These are phyloP conservation scores for Hymenotorrendiella dingleyae DNA, from an alignment of 2,329 filamentous ascomycete genomes.

Conservation along the genomic window DNA sequence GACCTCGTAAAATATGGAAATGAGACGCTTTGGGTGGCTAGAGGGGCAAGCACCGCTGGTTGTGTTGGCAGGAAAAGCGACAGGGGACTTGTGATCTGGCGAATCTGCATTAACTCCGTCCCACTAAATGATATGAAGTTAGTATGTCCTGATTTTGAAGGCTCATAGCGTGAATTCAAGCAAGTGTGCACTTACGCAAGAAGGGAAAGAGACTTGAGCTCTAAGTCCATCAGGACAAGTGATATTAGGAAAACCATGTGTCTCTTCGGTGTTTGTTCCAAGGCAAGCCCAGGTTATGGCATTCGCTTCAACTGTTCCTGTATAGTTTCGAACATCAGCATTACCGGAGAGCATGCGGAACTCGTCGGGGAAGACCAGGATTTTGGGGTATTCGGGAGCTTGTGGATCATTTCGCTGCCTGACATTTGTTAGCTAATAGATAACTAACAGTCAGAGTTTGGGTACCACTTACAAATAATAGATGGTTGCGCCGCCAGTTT, in stretches of 20 bases:
- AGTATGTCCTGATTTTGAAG: neutral
- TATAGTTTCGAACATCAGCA: conserved; percentile 44
- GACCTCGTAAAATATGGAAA: conserved; percentile 56
- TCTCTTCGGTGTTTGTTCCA: conserved; percentile 39
- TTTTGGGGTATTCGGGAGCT: conserved; percentile 36
- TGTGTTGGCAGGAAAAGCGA: conserved; percentile 43
- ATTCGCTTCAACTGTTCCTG: conserved; percentile 37
- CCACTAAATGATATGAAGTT: too few relatives aligned
- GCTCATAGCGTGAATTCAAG: too few relatives aligned
- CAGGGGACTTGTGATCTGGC: conserved; percentile 49
- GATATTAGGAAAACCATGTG: conserved; percentile 45
- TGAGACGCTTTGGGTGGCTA: conserved; percentile 46
- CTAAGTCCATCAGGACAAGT: conserved; percentile 48
- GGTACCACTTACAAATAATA: conserved; percentile 45
- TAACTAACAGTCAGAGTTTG: neutral
- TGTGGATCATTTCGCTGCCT: conserved; percentile 37
- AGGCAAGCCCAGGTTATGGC: conserved; percentile 54
- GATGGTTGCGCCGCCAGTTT: conserved; percentile 45
- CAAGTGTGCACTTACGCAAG: too few relatives aligned
- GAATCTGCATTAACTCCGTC: conserved; percentile 52
- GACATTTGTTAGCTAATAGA: neutral
- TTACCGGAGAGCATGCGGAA: conserved; percentile 64
- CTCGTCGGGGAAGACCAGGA: conserved; percentile 53
- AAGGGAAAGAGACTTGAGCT: conserved; percentile 47
- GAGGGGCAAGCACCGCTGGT: conserved; percentile 45